phyloP scores from a whole-genome alignment of 768 basidiomycete species.

The Boletus rubescentipes region DNA sequence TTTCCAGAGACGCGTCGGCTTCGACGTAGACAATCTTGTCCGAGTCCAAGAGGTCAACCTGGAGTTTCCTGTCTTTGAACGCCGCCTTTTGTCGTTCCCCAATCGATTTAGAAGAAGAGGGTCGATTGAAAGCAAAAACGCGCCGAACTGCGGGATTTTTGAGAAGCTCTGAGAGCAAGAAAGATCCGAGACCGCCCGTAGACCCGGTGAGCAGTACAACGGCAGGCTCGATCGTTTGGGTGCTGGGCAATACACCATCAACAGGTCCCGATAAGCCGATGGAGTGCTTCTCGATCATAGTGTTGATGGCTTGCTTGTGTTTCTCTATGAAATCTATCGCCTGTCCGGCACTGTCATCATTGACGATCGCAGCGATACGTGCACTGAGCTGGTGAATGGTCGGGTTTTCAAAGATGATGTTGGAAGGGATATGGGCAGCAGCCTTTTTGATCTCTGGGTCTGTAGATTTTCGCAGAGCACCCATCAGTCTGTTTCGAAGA shows the following conservation, averaged over 20 bases:
- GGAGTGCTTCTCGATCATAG: constrained; percentile 43
- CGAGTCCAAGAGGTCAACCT: constrained; percentile 25
- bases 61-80: constrained; percentile 34
- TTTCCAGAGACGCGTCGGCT: constrained; percentile 28
- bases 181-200: constrained; percentile 42
- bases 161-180: constrained; percentile 33
- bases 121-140: constrained; percentile 37
- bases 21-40: constrained; percentile 37
- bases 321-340: constrained; percentile 1
- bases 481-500: constrained; percentile 25
- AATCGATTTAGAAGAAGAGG: constrained; percentile 15
- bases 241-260: constrained; percentile 10
- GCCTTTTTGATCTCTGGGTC: constrained; percentile 29
- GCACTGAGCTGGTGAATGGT: constrained; percentile 38
- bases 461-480: constrained; percentile 31
- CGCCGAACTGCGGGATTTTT: constrained; percentile 19
- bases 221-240: constrained; percentile 2
- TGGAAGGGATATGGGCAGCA: constrained; percentile 24
- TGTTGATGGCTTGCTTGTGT: constrained; percentile 29
- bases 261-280: constrained; percentile 12
- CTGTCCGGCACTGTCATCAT: not conserved
- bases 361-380: constrained; percentile 14
- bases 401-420: constrained; percentile 40
- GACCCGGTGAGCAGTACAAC: constrained; percentile 41
- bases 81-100: constrained; percentile 27